Evolutionary conservation across 148 eudicot species (phyloP), one percentile per base, ranked within the genome.

Genomic region (Nepenthes gracilis): DNA sequence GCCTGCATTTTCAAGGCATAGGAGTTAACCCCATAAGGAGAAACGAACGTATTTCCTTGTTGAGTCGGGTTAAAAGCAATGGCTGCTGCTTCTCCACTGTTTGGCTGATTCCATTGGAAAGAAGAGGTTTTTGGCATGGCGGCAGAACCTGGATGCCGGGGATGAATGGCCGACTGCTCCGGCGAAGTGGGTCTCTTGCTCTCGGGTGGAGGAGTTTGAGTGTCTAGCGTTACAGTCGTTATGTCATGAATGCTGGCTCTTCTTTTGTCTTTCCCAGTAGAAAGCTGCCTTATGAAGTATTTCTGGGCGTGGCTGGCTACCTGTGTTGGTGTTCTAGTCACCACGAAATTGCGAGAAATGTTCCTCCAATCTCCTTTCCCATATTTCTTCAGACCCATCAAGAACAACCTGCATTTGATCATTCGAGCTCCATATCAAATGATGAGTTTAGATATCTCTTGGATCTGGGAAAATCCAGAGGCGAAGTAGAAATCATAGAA

Each of bases 281-380:
- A 89, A 9, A 89, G 80, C 63, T 89, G 99, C 70, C 99, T 69
- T 53, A 90, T 83, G 79, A 84, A 94, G 76, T 94, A 94, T 67
- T 94, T 94, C 55, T 94, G 99, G 60, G 99, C 99, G 70, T 94
- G 99, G 70, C 99, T 94, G 9, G 99, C 99, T 7, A 94, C 99
- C 67, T 94, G 99, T 11, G 99, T 94, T 35, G 99, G 97, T 34
- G 99, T 94, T 62, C 99, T 78, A 5, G 88, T 84, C 5, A 81
- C 78, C 71, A 94, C 99, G 47, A 68, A 94, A 43, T 89, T 87
- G 57, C 99, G 77, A 0, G 99, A 94, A 15, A 94, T 94, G 80
- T 94, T 94, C 73, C 99, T 83, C 99, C 99, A 94, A 49, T 94
- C 99, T 5, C 99, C 99, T 63, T 94, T 94, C 43, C 99, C 99